These are phyloP conservation scores for Diaporthe destruens DNA, from an alignment of 2,329 filamentous ascomycete species.

Conservation along the genomic window DNA sequence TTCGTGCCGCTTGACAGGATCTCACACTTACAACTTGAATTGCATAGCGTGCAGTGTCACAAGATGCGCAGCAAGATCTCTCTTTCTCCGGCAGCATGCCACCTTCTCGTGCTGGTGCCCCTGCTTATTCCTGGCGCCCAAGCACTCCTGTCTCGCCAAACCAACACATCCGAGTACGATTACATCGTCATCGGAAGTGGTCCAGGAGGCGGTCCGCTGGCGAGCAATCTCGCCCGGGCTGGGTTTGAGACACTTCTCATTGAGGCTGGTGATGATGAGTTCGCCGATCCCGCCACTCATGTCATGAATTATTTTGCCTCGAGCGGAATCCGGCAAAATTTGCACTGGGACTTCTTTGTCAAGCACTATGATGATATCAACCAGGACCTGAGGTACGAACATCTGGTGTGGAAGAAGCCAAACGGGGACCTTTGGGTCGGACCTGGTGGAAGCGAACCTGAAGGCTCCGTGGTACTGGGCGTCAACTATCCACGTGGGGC, in stretches of 20 bases:
- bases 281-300: neutral
- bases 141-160: neutral
- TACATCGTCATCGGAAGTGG: constrained; percentile 34
- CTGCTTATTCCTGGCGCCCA: neutral
- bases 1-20: neutral
- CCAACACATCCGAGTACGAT: constrained; percentile 20
- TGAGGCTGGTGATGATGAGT: constrained; percentile 70
- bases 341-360: constrained; percentile 56
- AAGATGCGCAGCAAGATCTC: neutral
- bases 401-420: constrained; percentile 51
- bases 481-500: constrained; percentile 51
- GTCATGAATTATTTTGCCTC: constrained; percentile 58
- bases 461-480: constrained; percentile 48
- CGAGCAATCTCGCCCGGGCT: constrained; percentile 25
- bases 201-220: constrained; percentile 29
- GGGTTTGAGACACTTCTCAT: constrained; percentile 46
- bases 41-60: neutral
- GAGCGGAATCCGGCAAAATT: constrained; percentile 3
- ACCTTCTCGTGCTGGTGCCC: neutral
- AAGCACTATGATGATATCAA: constrained; percentile 62
- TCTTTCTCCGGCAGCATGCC: constrained; percentile 13
- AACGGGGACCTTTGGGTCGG: constrained; percentile 50
- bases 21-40: neutral
- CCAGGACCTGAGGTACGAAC: constrained; percentile 61
- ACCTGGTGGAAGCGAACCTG: constrained; percentile 45